These are phyloP conservation scores for Diplocarpon rosae DNA, from an alignment of 2,329 filamentous ascomycete species.

Conservation along the genomic window DNA sequence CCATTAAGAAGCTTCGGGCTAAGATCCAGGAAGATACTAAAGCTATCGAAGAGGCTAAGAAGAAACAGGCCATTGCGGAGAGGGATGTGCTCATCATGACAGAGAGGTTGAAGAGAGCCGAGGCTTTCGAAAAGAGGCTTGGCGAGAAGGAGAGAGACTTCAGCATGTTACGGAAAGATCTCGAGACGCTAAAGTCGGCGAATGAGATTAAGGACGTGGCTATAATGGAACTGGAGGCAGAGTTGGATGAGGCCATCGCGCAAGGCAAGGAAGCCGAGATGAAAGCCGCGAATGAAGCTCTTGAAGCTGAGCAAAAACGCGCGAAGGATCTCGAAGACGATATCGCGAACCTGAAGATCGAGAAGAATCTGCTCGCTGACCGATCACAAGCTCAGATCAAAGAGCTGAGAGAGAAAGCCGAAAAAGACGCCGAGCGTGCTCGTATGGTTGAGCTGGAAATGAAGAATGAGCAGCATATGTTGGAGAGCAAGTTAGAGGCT, in stretches of 20 bases:
- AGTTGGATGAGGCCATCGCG: conserved; percentile 56
- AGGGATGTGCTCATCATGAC: conserved; percentile 38
- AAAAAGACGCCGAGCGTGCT: conserved; percentile 60
- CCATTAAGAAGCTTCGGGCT: conserved; percentile 69
- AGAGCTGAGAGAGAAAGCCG: conserved; percentile 62
- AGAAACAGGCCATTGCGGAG: conserved; percentile 46
- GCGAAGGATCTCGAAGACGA: conserved; percentile 45
- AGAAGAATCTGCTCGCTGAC: conserved; percentile 65
- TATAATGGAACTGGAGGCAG: conserved; percentile 56
- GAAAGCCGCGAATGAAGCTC: conserved; percentile 53
- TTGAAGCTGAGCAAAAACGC: conserved; percentile 53
- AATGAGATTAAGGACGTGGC: conserved; percentile 50
- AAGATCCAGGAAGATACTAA: conserved; percentile 58
- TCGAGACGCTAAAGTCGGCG: conserved; percentile 52
- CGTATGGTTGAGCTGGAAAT: conserved; percentile 63
- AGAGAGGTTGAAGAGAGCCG: conserved; percentile 37
- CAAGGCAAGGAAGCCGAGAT: conserved; percentile 56
- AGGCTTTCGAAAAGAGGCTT: conserved; percentile 44
- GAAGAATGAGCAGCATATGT: conserved; percentile 61
- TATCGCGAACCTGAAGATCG: conserved; percentile 57
- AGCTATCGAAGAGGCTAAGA: conserved; percentile 47
- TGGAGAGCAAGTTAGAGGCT: conserved; percentile 84
- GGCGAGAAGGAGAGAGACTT: conserved; percentile 43
- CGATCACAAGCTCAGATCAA: conserved; percentile 58
- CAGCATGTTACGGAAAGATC: conserved; percentile 41